Conservation (phyloP, 2,329 filamentous ascomycete species). For the Chaetomium sp. region DNA sequence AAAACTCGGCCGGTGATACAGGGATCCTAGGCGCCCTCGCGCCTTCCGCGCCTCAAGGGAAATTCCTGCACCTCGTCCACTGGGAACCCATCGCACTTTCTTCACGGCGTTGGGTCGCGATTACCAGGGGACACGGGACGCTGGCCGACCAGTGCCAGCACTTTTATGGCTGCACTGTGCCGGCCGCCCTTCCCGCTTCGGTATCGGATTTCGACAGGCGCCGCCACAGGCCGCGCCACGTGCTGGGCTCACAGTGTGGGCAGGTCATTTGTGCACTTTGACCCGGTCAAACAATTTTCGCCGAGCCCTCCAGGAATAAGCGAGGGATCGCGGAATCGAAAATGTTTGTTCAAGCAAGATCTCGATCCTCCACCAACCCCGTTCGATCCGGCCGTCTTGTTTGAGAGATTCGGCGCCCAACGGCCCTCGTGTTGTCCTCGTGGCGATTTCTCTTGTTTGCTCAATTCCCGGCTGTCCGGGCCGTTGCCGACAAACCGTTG, state of each 20-base stretch:
- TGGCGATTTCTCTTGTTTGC: neutral
- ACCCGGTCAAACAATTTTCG: too few species aligned
- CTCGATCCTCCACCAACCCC: neutral
- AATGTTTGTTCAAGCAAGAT: neutral
- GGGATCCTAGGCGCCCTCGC: too few species aligned
- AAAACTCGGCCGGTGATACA: too few species aligned
- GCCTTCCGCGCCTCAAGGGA: too few species aligned
- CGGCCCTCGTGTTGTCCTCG: constrained; percentile 1
- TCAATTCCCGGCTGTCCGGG: neutral
- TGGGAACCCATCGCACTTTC: too few species aligned
- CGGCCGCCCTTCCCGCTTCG: neutral
- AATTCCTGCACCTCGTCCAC: too few species aligned
- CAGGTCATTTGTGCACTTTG: too few species aligned
- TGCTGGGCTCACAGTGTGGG: too few species aligned
- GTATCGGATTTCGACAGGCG: too few species aligned
- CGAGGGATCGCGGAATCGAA: neutral
- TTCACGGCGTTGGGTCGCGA: too few species aligned
- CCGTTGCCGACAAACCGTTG: neutral
- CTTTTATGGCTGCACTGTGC: neutral
- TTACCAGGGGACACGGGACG: neutral
- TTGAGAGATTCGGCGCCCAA: constrained; percentile 4
- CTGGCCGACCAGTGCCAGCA: neutral
- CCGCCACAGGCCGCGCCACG: too few species aligned
- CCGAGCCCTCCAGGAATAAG: too few species aligned
- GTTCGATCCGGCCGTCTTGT: constrained; percentile 5